Conservation (phyloP, 805 yeast genomes). For the Ogataea methylovora region DNA sequence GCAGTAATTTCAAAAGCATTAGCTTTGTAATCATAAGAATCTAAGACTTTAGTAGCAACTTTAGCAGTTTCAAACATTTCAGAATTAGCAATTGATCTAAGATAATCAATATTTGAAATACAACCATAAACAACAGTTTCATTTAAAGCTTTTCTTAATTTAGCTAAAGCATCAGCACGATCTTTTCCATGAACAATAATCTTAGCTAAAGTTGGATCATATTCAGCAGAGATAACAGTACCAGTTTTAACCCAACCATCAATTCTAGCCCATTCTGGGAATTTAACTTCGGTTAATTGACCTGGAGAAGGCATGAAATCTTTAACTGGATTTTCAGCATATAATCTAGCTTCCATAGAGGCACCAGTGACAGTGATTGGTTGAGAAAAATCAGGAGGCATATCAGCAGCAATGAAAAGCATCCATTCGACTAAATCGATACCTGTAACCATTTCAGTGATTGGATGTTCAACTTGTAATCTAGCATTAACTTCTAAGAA, state of each 20-base stretch:
- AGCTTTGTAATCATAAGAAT: constrained; percentile 71
- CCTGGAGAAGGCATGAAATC: constrained; percentile 97
- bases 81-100: constrained; percentile 78
- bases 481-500: constrained; percentile 95
- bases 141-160: constrained; percentile 71
- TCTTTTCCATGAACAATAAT: constrained; percentile 91
- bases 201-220: constrained; percentile 94
- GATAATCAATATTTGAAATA: constrained; percentile 82
- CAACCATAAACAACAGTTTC: constrained; percentile 89
- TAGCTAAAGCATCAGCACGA: constrained; percentile 74
- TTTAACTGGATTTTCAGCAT: constrained; percentile 95
- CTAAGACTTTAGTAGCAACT: constrained; percentile 84
- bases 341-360: constrained; percentile 92
- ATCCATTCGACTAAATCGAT: constrained; percentile 96
- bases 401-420: constrained; percentile 85
- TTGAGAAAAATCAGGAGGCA: constrained; percentile 69
- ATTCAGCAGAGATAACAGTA: constrained; percentile 81
- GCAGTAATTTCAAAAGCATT: constrained; percentile 75
- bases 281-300: constrained; percentile 72
- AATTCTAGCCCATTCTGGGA: constrained; percentile 88
- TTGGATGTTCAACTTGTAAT: constrained; percentile 95
- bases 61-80: constrained; percentile 75
- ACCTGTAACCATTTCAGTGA: constrained; percentile 93
- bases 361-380: constrained; percentile 68
- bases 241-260: constrained; percentile 95